Evolutionary conservation across 2,329 filamentous ascomycete species (phyloP).

Genomic region (Metarhizium brunneum): DNA sequence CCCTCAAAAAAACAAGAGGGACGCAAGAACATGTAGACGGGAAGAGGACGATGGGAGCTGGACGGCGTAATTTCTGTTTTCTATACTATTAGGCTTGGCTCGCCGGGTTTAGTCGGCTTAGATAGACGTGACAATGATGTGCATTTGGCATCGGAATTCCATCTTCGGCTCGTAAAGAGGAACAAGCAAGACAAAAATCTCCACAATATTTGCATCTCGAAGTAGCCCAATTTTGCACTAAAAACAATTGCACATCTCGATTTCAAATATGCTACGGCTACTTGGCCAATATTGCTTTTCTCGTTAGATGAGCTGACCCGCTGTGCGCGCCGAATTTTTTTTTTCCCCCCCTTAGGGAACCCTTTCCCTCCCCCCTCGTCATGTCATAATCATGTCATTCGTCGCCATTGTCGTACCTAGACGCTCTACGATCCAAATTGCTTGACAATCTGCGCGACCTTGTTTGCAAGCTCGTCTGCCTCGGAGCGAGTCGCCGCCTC

Average conservation of each 20-base stretch:
- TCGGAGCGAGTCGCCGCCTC: conserved; percentile 85
- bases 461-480: conserved; percentile 80
- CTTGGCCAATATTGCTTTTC: neutral
- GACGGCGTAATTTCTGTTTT: neutral
- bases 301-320: neutral
- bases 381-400: neutral
- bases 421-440: conserved; percentile 33
- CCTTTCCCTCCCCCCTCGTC: neutral
- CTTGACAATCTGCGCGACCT: conserved; percentile 69
- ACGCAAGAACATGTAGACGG: neutral
- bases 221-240: neutral
- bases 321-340: neutral
- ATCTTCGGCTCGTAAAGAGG: neutral
- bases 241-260: neutral
- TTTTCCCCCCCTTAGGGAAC: neutral
- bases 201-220: no score
- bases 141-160: neutral
- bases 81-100: neutral
- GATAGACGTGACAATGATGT: neutral
- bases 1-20: neutral
- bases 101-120: neutral
- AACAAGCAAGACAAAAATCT: no score
- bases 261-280: neutral
- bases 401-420: neutral
- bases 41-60: neutral